Evolutionary conservation across 768 basidiomycete genomes (phyloP), one percentile per base, ranked within the genome.

Genomic region (Kwoniella pini): DNA sequence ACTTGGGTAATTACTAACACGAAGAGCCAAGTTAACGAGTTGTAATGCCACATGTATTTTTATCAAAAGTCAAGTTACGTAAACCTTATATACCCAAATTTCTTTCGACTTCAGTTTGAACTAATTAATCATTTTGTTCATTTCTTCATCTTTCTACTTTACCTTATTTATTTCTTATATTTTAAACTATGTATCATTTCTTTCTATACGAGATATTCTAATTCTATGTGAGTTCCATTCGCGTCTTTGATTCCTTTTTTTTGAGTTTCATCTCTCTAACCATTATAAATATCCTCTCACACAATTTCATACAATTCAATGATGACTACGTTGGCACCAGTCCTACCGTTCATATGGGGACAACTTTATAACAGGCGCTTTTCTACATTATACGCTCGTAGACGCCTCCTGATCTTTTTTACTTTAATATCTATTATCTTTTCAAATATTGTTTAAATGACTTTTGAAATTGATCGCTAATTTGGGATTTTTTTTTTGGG

Each of bases 251-350:
- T n/a, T n/a, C n/a, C n/a, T 15, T 9, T 9, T 36, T 36, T 15
- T 7, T 36, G 33, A 36, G 33, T 36, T 9, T 36, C 33, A 9
- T 36, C 9, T 36, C 39, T 45, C 2, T 49, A 28, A 33, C 46
- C 33, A 27, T 31, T 28, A 21, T 26, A 10, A 19, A 12, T 45
- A 49, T 33, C 13, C 38, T 26, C 57, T 31, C 57, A 33, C 55
- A 26, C 24, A 44, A 24, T 24, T 48, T 38, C 39, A 27, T 27
- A 13, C 39, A 56, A 17, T 60, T 60, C 28, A 40, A 69, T 67
- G 71, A 69, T 65, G 68, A 72, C 42, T 54, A 63, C 62, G 67
- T 69, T 69, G 68, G 68, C 71, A 69, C 68, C 71, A 69, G 71
- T 62, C 71, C 44, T 54, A 69, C 60, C 56, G 57, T 57, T 64